Base-by-base conservation (phyloP, 2,329 filamentous ascomycete genomes). In the Diaporthe helianthi region DNA sequence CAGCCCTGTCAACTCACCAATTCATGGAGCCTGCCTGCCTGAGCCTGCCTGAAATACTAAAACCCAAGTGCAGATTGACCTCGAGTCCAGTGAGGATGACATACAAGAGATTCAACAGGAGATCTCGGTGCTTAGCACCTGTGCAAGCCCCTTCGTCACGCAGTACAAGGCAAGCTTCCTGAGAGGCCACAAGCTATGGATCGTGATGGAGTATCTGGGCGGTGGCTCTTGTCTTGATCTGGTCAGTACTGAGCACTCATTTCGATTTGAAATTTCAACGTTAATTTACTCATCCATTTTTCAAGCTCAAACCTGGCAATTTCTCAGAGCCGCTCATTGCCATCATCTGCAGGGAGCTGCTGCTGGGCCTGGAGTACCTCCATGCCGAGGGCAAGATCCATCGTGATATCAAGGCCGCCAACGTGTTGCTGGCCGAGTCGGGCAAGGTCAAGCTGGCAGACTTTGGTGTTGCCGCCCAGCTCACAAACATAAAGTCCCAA, bases 101-200 rank as follows among this genome's bases (percentile, higher is more conserved):
- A 97, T 99, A 70, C 92, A 94, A 80, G 96, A 99, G 78, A 98
- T 99, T 69, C 95, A 99, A 76, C 94, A 97, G 78, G 96, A 99
- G 79, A 98, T 99, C 74, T 92, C 93, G 3, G 92, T 99, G 41
- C 86, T 99, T 71, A 96, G 94, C 81, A 98, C 96, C 65, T 99
- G 96, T 83, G 92, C 92, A 74, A 98, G 94, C 78, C 92, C 92
- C 58, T 97, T 92, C 80, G 94, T 99, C 74, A 98, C 96, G 19
- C 93, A 97, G 78, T 99, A 99, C 85, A 97, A 94, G 79, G 92
- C 93, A 26, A 98, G 94, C 78, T 99, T 98, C 79, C 87, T 98
- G n/a, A 90, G 93, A 74, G 96, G 96, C 31, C 92, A 94, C 79
- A 99, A 98, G 82, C 84, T 99, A 84, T 99, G 96, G 96, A 99